A percentile compares a stretch with the other conserved stretches of the same genome.
phyloP scores from a whole-genome alignment of 2,329 filamentous ascomycete genomes.

The Colletotrichum tabaci region DNA sequence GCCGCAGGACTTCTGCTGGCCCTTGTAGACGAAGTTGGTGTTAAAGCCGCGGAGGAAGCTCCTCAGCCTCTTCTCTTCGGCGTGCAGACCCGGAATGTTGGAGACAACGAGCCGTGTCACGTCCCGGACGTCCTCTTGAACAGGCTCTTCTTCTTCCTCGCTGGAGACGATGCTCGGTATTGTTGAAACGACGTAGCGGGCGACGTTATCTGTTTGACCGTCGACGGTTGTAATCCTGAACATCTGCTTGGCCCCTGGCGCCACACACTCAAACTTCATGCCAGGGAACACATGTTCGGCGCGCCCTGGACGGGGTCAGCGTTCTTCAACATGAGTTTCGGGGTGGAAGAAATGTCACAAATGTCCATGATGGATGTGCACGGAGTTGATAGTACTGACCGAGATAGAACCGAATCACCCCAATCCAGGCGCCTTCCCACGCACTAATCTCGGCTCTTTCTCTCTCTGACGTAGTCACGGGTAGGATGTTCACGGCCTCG shows the following conservation, averaged over 20 bases:
- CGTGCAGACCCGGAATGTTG: conserved; percentile 77
- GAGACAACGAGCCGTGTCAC: conserved; percentile 59
- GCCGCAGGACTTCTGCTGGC: conserved; percentile 63
- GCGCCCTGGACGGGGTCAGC: conserved; percentile 59
- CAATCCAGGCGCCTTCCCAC: conserved; percentile 44
- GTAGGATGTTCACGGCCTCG: conserved; percentile 60
- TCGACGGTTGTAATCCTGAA: conserved; percentile 75
- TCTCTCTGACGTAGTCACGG: conserved; percentile 27
- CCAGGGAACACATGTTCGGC: conserved; percentile 80
- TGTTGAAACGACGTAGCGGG: conserved; percentile 59
- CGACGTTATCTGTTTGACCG: conserved; percentile 59
- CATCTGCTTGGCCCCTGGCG: conserved; percentile 69
- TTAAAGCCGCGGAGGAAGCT: conserved; percentile 72
- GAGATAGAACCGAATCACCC: conserved; percentile 33
- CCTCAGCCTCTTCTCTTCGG: conserved; percentile 78
- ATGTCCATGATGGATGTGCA: background rate
- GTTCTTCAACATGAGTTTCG: background rate
- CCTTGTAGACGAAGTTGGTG: conserved; percentile 49
- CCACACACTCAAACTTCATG: conserved; percentile 76
- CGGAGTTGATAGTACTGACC: conserved; percentile 10
- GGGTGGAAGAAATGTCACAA: background rate
- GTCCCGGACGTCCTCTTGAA: conserved; percentile 36
- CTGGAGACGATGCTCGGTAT: conserved; percentile 24
- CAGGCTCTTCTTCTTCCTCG: conserved; percentile 25
- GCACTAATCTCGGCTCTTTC: conserved; percentile 54